A percentile compares a stretch with the other conserved stretches of the same genome.
phyloP scores from a whole-genome alignment of 345 rosid genomes.

The Linum usitatissimum region DNA sequence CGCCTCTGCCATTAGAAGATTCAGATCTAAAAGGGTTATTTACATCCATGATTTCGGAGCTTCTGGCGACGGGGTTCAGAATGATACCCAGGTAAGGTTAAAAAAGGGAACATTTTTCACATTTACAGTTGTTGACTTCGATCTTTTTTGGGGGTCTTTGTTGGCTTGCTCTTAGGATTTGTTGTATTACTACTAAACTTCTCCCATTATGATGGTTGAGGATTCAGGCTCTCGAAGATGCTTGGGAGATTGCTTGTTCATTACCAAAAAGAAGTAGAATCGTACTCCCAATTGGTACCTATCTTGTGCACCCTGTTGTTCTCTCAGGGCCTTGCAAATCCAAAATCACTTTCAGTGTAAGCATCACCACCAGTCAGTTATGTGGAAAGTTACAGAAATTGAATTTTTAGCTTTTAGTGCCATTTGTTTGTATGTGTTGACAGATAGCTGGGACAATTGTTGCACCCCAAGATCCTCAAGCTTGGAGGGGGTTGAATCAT shows the following conservation, averaged over 20 bases:
- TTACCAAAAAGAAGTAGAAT: constrained; percentile 34
- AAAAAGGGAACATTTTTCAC: too few species aligned
- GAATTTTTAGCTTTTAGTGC: not conserved
- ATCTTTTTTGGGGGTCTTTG: too few species aligned
- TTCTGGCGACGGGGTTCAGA: constrained; percentile 47
- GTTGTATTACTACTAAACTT: not conserved
- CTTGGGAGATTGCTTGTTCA: constrained; percentile 75
- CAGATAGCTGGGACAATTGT: constrained; percentile 66
- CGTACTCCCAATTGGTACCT: constrained; percentile 45
- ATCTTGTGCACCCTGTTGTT: constrained; percentile 49
- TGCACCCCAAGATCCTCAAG: constrained; percentile 68
- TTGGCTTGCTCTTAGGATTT: too few species aligned
- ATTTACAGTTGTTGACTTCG: too few species aligned
- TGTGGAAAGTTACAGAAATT: not conserved
- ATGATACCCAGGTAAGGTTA: constrained; percentile 60
- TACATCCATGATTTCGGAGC: constrained; percentile 55
- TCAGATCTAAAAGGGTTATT: constrained; percentile 45
- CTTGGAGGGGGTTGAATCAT: constrained; percentile 61
- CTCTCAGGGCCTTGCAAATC: constrained; percentile 76
- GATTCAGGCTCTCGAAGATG: constrained; percentile 51
- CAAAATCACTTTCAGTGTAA: constrained; percentile 57
- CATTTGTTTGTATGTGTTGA: constrained; percentile 13
- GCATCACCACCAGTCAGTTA: not conserved
- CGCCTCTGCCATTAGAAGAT: constrained; percentile 22
- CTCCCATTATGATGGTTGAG: constrained; percentile 2